Evolutionary conservation across 345 rosid species (phyloP), one percentile per base, ranked within the genome.

Genomic region (Acer campestre): DNA sequence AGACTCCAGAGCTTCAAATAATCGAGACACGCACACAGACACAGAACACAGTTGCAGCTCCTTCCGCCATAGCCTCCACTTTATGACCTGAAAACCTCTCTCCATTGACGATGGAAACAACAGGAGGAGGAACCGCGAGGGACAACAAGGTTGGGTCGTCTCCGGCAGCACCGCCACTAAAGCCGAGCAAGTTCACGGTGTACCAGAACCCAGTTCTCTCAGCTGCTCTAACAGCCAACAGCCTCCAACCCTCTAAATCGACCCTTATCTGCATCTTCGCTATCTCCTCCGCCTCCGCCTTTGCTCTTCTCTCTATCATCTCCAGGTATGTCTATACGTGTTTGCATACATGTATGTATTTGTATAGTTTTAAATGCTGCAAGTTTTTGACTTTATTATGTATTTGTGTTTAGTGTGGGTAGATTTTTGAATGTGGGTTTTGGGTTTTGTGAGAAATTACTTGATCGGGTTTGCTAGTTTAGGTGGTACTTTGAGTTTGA

Each of bases 141-240:
- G 82, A 68, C 67, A 58, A 73, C 10, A 74, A 59, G 63, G 25
- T 0, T 72, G 61, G 58, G 40, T 23, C 70, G 49, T 73, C 65
- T 7, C 69, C 61, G 74, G 79, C 46, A 20, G 75, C 88, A 12
- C 77, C 88, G 44, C 77, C 87, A 10, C 77, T 75, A 56, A 85
- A 84, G 82, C 79, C 93, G 17, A 73, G 87, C 16, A 92, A 90
- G 88, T 95, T 95, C 86, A 51, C 89, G 0, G 99, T 88, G 67
- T 92, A 95, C 80, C 91, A 85, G 88, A 93, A 93, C 86, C 94
- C 96, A 29, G 84, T 86, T 48, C 83, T 95, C 4, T 83, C 97
- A 38, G 90, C 95, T 35, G 96, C 97, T 48, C 83, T 92, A n/a
- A 89, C 94, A 3, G 94, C 96, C 62, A 87, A 80, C 66, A 92